Evolutionary conservation across 2,329 filamentous ascomycete species (phyloP).

Genomic region (Diaporthe citriasiana): DNA sequence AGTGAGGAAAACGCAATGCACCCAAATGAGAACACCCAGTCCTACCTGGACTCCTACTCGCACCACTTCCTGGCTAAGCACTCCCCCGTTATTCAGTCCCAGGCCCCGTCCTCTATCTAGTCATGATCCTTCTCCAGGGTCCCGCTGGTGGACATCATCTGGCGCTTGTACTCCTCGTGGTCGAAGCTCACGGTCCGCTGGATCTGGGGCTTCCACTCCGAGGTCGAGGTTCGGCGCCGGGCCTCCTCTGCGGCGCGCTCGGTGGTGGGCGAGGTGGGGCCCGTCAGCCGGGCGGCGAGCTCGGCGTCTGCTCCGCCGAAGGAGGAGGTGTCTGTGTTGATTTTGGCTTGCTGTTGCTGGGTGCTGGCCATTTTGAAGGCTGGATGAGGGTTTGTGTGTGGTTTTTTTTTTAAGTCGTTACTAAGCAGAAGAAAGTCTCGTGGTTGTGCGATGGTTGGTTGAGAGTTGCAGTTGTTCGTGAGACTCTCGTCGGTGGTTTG

Average conservation of each 20-base stretch:
- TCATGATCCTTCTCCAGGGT: slow-evolving; percentile 46
- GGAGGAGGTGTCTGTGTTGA: slow-evolving; percentile 33
- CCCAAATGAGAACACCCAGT: neutral
- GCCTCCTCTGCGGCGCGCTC: slow-evolving; percentile 48
- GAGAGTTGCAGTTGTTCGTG: neutral
- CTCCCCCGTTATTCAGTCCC: neutral
- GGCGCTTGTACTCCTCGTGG: slow-evolving; percentile 67
- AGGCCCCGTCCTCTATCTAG: neutral
- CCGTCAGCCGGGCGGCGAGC: slow-evolving; percentile 43
- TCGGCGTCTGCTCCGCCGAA: slow-evolving; percentile 42
- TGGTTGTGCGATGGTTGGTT: neutral
- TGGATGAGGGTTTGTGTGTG: neutral
- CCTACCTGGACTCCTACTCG: neutral
- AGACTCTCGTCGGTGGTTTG: neutral
- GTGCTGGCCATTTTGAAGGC: slow-evolving; percentile 34
- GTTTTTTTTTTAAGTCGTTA: neutral
- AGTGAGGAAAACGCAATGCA: no score
- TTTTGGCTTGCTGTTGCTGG: slow-evolving; percentile 32
- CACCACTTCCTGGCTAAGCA: neutral
- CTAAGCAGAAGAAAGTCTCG: neutral
- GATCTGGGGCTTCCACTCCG: slow-evolving; percentile 64
- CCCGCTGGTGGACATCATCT: slow-evolving; percentile 58
- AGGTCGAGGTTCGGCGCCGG: slow-evolving; percentile 52
- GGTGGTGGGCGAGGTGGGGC: slow-evolving; percentile 43
- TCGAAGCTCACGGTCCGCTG: slow-evolving; percentile 70